Percentiles rank a stretch among this genome's conserved stretches.
These are phyloP conservation scores for Salix purpurea DNA, from an alignment of 345 rosid genomes.

Conservation along the genomic window DNA sequence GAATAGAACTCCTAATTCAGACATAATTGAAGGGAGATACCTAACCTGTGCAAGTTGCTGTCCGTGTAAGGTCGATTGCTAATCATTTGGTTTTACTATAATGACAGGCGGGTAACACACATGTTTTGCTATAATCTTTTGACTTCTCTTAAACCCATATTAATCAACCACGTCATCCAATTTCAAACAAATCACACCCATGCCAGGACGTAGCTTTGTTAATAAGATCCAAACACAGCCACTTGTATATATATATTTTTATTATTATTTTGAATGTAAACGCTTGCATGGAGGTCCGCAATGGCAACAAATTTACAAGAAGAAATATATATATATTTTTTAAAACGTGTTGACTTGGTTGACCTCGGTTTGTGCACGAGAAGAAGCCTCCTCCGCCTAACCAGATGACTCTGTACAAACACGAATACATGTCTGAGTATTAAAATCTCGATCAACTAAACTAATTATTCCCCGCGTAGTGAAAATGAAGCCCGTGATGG, in stretches of 20 bases:
- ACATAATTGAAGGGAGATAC: background rate
- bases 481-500: background rate
- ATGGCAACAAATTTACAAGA: background rate
- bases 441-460: background rate
- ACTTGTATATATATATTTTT: background rate
- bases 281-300: background rate
- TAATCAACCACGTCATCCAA: background rate
- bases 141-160: background rate
- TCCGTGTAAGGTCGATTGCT: background rate
- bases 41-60: background rate
- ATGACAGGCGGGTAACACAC: too few relatives aligned
- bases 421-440: background rate
- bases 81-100: too few relatives aligned
- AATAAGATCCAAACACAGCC: background rate
- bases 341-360: constrained; percentile 36
- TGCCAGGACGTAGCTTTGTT: background rate
- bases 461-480: background rate
- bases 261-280: background rate
- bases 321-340: background rate
- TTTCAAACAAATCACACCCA: background rate
- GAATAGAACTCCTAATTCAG: background rate
- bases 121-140: background rate
- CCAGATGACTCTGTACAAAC: background rate
- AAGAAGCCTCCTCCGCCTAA: background rate
- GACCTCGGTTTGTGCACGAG: constrained; percentile 30